Evolutionary conservation across 2,329 filamentous ascomycete genomes (phyloP), one percentile per base, ranked within the genome.

Genomic region (Scleromitrula shiraiana): DNA sequence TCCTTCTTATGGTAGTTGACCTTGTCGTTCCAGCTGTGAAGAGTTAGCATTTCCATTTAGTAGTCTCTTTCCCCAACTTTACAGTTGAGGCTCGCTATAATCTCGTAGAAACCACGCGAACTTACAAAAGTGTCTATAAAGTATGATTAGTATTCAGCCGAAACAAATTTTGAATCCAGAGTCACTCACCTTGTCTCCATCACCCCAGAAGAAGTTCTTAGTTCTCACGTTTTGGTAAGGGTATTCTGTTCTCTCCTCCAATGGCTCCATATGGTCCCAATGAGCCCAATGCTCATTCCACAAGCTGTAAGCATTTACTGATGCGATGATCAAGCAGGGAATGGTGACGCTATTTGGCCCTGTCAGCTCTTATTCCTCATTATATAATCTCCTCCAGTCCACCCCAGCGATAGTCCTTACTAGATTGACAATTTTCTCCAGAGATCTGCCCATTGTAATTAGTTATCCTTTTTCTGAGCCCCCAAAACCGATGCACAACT

Each of bases 281-380:
- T 98, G 93, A 72, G 94, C 87, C 91, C 91, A 97, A 73, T 98
- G 93, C 74, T 94, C 88, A 63, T 80, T 82, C 88, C 89, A 98
- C 55, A 95, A 82, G 65, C 83, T 82, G 69, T 85, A 95, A 62
- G 90, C 90, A 69, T 98, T 98, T 70, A 82, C 73, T 58, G 71
- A 68, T 52, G 85, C 82, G 58, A 89, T 72, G 59, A 83, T 70
- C 50, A 97, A 74, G 67, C 71, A 75, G 49, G 91, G 90, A 57
- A 85, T 72, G 58, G 86, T 81, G 64, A 76, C 83, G 70, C 90
- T 95, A 66, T 61, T 50, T 27, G 17, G 33, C 59, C 55, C 50
- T 58, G 55, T 46, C 42, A 41, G 35, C 22, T 30, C 20, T 26
- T 38, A 17, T 27, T 39, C 27, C 36, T 29, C 33, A 29, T 41